Base-by-base conservation (phyloP, 1,284 basidiomycete genomes). In the Ustilago vetiveriae region DNA sequence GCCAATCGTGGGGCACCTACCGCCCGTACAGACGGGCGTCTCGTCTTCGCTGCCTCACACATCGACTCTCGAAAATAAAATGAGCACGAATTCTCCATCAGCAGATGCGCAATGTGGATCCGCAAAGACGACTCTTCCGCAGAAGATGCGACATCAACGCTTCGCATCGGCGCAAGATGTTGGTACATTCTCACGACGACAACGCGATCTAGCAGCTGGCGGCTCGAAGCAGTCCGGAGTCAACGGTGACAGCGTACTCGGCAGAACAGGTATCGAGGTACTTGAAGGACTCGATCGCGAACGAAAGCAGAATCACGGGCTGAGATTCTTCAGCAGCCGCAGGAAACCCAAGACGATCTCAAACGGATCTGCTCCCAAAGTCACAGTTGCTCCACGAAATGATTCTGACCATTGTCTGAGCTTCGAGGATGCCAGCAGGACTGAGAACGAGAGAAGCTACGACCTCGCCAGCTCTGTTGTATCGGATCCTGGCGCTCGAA, bases 221-320 rank as follows among this genome's bases (percentile, higher is more conserved):
- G 36, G 38, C 37, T 42, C 43, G 6, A 40, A 10, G 13, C 30
- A 13, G 24, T 32, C 8, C 11, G 26, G 37, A 3, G 26, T 21
- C 19, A 22, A 41, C 10, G 23, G 19, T 7, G 60, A 70, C 16
- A 51, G 36, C 43, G 55, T 70, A 29, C 36, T 70, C 4, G 67
- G 67, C 27, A 26, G 53, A 6, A 70, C 62, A 3, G 75, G 75
- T 24, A 77, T 77, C 17, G 74, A 77, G 39, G 53, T 77, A n/a
- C 46, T 77, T 8, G 72, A 75, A 27, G 58, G 57, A 3, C 41
- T 76, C 13, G 72, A 76, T 45, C 49, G 53, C 17, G 38, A 71
- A 36, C 49, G 72, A 22, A 45, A 40, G 30, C 51, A 64, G 32
- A 35, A 55, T 6, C 29, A 35, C 27, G 47, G 48, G 32, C 17